Evolutionary conservation across 2,329 filamentous ascomycete species (phyloP).

Genomic region (Alternaria triticimaculans): DNA sequence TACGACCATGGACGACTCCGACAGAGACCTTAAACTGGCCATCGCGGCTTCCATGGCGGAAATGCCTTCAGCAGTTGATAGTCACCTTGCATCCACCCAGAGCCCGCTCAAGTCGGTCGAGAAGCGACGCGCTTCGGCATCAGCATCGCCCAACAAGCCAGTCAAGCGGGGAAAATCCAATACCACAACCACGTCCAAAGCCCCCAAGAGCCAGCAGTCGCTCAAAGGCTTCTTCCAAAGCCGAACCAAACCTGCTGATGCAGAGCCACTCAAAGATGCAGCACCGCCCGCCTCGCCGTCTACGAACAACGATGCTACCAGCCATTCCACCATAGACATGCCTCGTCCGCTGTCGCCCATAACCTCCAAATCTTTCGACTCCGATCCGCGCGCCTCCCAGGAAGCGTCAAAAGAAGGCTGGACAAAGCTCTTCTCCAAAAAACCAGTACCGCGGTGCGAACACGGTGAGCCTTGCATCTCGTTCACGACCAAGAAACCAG

Average conservation of each 20-base stretch:
- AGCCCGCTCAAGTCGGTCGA: constrained; percentile 35
- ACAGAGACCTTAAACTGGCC: constrained; percentile 17
- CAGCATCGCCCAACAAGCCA: constrained; percentile 26
- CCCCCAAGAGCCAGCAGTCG: constrained; percentile 63
- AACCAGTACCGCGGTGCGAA: constrained; percentile 78
- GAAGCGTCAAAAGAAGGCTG: constrained; percentile 76
- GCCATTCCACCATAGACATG: constrained; percentile 7
- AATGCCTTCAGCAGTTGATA: constrained; percentile 6
- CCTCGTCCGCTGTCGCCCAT: constrained; percentile 2
- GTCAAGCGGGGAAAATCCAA: constrained; percentile 61
- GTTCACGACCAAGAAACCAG: constrained; percentile 85
- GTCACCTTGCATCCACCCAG: neutral
- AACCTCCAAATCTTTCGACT: constrained; percentile 10
- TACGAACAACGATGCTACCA: constrained; percentile 1
- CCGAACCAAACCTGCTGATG: constrained; percentile 42
- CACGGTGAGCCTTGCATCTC: constrained; percentile 87
- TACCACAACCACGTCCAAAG: constrained; percentile 24
- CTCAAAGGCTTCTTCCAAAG: constrained; percentile 76
- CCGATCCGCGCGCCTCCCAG: constrained; percentile 58
- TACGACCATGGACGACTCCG: constrained; percentile 4
- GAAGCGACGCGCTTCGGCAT: constrained; percentile 37
- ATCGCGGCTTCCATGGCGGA: constrained; percentile 8
- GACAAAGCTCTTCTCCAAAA: constrained; percentile 81
- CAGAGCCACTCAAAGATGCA: constrained; percentile 3
- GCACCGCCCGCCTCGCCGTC: constrained; percentile 4